Percentiles rank a stretch among this genome's conserved stretches.
These are phyloP conservation scores for Talaromyces sp. DNA, from an alignment of 2,329 filamentous ascomycete genomes.

Conservation along the genomic window DNA sequence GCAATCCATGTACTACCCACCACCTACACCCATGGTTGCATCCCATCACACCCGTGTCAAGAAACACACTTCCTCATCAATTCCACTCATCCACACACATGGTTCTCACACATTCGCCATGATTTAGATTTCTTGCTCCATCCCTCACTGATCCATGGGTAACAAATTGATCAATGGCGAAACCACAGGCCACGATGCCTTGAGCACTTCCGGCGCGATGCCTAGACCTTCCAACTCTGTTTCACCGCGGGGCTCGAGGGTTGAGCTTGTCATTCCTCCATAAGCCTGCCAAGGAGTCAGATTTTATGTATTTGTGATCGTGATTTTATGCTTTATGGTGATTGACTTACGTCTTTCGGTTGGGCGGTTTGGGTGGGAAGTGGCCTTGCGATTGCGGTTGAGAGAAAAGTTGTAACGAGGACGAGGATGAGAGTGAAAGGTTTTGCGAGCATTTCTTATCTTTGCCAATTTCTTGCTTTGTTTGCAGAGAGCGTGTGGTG, in stretches of 20 bases:
- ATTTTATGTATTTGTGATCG: neutral
- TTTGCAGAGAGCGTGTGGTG: neutral
- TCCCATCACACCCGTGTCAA: neutral
- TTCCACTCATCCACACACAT: neutral
- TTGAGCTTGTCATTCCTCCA: neutral
- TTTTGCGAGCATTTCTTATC: neutral
- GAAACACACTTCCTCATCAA: neutral
- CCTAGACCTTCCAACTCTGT: neutral
- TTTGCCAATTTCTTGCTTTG: neutral
- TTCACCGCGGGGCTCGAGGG: neutral
- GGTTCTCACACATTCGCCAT: neutral
- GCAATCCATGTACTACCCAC: neutral
- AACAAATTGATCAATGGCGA: neutral
- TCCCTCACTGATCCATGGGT: neutral
- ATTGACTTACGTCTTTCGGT: neutral
- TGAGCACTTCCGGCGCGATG: neutral
- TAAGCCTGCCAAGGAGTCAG: neutral
- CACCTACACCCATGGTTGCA: neutral
- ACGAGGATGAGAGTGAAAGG: neutral
- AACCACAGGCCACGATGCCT: constrained; percentile 5
- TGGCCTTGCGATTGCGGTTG: neutral
- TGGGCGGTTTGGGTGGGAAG: neutral
- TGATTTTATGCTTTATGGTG: neutral
- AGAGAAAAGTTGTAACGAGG: neutral
- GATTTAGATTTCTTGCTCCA: neutral